Evolutionary conservation across 1,284 basidiomycete species (phyloP).

Genomic region (Ganoderma boninense): DNA sequence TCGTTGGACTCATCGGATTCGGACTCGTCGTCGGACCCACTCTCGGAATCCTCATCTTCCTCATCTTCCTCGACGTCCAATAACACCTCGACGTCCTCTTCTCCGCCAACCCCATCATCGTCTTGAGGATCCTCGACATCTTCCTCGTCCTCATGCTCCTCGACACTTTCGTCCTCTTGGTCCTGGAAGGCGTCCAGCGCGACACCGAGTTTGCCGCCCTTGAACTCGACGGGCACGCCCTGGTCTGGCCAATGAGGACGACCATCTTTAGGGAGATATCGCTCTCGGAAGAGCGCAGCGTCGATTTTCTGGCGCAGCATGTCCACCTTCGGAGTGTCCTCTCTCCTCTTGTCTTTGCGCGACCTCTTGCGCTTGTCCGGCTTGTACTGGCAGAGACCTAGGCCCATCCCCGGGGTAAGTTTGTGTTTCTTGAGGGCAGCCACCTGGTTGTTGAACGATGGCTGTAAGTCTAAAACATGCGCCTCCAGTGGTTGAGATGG

Average conservation of each 20-base stretch:
- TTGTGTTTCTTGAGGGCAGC: neutral
- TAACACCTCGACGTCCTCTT: neutral
- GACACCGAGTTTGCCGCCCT: neutral
- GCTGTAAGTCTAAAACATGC: neutral
- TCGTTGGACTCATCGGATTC: neutral
- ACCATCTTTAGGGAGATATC: neutral
- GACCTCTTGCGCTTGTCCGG: neutral
- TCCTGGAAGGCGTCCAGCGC: conserved; percentile 17
- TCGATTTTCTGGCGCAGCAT: conserved; percentile 6
- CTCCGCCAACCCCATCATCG: neutral
- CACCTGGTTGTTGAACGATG: neutral
- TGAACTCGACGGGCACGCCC: conserved; percentile 15
- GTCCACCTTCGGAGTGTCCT: conserved; percentile 3
- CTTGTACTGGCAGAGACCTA: neutral
- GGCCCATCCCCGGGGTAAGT: neutral
- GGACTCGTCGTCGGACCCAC: neutral
- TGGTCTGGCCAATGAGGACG: conserved; percentile 11
- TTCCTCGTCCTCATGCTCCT: neutral
- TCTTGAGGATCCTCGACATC: neutral
- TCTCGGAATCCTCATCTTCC: neutral
- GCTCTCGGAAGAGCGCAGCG: conserved; percentile 7
- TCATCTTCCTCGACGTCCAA: neutral
- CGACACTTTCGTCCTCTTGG: neutral
- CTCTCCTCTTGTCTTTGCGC: neutral
- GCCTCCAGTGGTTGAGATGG: neutral